These are phyloP conservation scores for Nymphaea colorata DNA, from an alignment of 164 flowering plant genomes.

Conservation along the genomic window DNA sequence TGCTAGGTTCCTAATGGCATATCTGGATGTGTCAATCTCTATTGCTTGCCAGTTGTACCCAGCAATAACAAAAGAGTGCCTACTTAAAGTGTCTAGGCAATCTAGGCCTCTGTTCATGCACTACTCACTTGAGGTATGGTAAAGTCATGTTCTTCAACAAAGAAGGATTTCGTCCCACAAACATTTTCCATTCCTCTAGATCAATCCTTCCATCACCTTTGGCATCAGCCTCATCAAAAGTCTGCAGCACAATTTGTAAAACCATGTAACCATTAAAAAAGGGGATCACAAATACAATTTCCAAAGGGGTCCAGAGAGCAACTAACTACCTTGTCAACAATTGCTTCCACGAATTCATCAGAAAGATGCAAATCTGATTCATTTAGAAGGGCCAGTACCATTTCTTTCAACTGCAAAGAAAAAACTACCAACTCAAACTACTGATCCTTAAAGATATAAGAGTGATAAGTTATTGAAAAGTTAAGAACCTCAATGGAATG, in stretches of 20 bases:
- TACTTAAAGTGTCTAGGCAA: too few species aligned
- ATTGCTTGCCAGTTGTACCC: too few species aligned
- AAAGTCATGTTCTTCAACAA: slow-evolving; percentile 70
- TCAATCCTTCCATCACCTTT: slow-evolving; percentile 73
- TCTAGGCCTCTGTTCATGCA: too few species aligned
- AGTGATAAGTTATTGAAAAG: too few species aligned
- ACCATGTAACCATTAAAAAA: too few species aligned
- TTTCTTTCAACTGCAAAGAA: slow-evolving; percentile 37
- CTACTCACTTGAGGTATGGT: slow-evolving; percentile 49
- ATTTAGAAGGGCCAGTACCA: slow-evolving; percentile 71
- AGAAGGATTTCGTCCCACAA: slow-evolving; percentile 47
- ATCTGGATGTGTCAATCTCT: too few species aligned
- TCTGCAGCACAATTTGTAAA: slow-evolving; percentile 15
- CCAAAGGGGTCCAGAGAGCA: background rate
- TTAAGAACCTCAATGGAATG: too few species aligned
- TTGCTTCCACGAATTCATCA: slow-evolving; percentile 55
- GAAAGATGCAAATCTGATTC: slow-evolving; percentile 66
- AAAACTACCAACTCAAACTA: background rate
- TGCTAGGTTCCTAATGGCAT: too few species aligned
- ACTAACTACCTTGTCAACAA: slow-evolving; percentile 41
- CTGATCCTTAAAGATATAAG: too few species aligned
- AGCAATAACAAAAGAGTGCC: too few species aligned
- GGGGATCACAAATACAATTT: too few species aligned
- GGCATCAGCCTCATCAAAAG: slow-evolving; percentile 49
- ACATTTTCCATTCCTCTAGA: slow-evolving; percentile 60